Conservation (phyloP, 305 asterid genomes). For the Stenogyne calaminthoides region DNA sequence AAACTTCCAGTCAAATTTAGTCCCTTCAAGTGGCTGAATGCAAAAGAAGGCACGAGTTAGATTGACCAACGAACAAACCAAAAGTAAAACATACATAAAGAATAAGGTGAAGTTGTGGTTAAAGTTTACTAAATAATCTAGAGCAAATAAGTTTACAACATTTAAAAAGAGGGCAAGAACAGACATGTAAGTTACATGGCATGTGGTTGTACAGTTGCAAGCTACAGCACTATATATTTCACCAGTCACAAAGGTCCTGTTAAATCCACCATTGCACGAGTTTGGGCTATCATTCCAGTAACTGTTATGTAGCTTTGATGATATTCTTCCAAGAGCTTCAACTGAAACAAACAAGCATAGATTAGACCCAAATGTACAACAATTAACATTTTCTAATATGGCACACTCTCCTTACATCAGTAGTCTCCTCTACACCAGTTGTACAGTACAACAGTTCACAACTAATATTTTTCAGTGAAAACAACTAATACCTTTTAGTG, state of each 20-base stretch:
- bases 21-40: slow-evolving; percentile 61
- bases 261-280: slow-evolving; percentile 60
- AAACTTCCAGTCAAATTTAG: slow-evolving; percentile 69
- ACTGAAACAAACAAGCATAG: slow-evolving; percentile 50
- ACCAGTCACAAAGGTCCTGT: slow-evolving; percentile 26
- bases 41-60: slow-evolving; percentile 22
- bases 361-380: background rate
- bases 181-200: slow-evolving; percentile 88
- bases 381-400: background rate
- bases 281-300: slow-evolving; percentile 52
- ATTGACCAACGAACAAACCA: background rate
- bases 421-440: too few relatives aligned
- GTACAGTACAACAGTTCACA: too few relatives aligned
- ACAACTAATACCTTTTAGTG: too few relatives aligned
- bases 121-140: too few relatives aligned
- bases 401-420: too few relatives aligned
- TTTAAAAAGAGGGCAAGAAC: slow-evolving; percentile 19
- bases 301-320: slow-evolving; percentile 52
- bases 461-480: too few relatives aligned
- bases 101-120: too few relatives aligned
- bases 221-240: slow-evolving; percentile 36
- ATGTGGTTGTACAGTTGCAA: slow-evolving; percentile 63
- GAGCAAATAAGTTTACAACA: background rate
- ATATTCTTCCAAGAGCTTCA: slow-evolving; percentile 54
- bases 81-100: background rate